Base-by-base conservation (phyloP, 2,329 filamentous ascomycete genomes). In the Pestalotiopsis fici region DNA sequence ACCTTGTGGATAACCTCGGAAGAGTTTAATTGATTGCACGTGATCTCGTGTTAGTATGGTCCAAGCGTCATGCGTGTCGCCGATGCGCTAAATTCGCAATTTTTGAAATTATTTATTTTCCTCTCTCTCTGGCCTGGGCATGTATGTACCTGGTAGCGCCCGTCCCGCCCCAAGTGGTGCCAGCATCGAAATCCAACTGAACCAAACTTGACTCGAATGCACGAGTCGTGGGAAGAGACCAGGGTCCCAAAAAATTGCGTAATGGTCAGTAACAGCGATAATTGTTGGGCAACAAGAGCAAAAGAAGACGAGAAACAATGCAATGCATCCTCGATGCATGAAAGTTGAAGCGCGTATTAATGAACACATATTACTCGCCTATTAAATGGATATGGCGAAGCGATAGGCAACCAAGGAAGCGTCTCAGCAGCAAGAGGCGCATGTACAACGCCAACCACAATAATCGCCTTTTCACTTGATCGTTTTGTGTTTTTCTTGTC, bases 41-140 rank as follows among this genome's bases (percentile, higher is more conserved):
- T 47, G 60, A 63, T 63, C 60, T 63, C 60, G 60, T 47, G 60
- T 60, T 63, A 18, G 11, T 21, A 47, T 25, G 39, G 60, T 21
- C 60, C 31, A 47, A 47, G 60, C 39, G 60, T 21, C 25, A 27
- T 63, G 35, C 60, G 60, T 63, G 37, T 47, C n/a, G 27, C n/a
- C 6, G 23, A n/a, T 37, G n/a, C 39, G 21, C 60, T 25, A 23
- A 47, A 47, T 35, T 43, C 23, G 35, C 27, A 25, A 39, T 27
- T 43, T 13, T 21, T 27, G 55, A 59, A 27, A 18, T 27, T 27
- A 59, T 31, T 50, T 50, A 6, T 50, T 50, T 50, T 21, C n/a
- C n/a, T 50, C n/a, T 50, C 4, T 21, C 43, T 9, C 3, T 50
- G 43, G 43, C 18, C 43, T 23, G 50, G 18, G 18, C 50, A 55